phyloP scores from a whole-genome alignment of 768 basidiomycete genomes.

The Cantharellus anzutake region DNA sequence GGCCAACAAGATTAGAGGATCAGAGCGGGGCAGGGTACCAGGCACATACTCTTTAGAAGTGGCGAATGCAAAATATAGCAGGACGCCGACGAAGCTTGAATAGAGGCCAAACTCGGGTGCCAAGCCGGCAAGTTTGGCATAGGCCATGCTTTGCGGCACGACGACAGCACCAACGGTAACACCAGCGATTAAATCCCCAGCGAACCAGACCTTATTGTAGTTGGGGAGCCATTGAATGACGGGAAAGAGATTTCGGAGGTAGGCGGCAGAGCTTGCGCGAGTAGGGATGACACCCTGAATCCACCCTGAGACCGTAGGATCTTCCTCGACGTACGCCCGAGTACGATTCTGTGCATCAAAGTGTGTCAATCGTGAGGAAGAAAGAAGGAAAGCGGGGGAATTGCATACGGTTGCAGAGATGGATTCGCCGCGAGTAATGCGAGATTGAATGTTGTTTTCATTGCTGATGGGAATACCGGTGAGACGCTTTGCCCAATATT shows the following conservation, averaged over 20 bases:
- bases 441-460: not conserved
- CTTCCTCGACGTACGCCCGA: not conserved
- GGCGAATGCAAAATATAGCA: slow-evolving; percentile 50
- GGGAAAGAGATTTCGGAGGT: not conserved
- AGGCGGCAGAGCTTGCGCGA: not conserved
- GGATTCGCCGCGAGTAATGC: not conserved
- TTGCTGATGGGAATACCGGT: not conserved
- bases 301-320: not conserved
- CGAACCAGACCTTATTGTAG: slow-evolving; percentile 58
- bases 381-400: not conserved
- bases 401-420: not conserved
- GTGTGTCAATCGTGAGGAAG: not conserved
- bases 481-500: not conserved
- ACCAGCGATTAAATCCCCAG: slow-evolving; percentile 77
- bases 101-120: slow-evolving; percentile 81
- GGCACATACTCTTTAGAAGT: slow-evolving; percentile 61
- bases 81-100: slow-evolving; percentile 77
- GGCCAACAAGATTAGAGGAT: not conserved
- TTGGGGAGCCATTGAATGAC: slow-evolving; percentile 69
- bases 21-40: not conserved
- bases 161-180: slow-evolving; percentile 90
- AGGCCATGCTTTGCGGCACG: slow-evolving; percentile 56
- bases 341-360: not conserved
- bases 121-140: slow-evolving; percentile 46
- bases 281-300: not conserved